Conservation (phyloP, 2,329 filamentous ascomycete genomes). For the Cladosporium sp. region DNA sequence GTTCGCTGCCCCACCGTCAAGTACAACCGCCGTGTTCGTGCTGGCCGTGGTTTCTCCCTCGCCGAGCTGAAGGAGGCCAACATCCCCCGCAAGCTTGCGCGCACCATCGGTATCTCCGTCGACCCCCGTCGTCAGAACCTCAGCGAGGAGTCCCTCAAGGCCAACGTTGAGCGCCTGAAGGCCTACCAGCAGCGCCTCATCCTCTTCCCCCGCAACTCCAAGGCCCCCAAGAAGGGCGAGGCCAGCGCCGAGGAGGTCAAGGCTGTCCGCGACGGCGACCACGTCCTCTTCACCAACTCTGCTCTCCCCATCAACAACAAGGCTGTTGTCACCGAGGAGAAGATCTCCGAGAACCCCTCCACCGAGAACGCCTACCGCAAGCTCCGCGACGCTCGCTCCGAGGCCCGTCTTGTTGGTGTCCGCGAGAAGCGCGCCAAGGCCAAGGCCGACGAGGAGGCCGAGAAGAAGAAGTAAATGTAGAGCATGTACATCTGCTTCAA, state of each 20-base stretch:
- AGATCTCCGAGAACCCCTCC: constrained; percentile 66
- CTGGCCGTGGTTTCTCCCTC: constrained; percentile 96
- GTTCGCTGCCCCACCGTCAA: constrained; percentile 97
- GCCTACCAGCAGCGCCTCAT: constrained; percentile 96
- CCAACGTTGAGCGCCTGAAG: constrained; percentile 97
- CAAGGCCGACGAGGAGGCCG: constrained; percentile 76
- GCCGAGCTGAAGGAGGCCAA: constrained; percentile 98
- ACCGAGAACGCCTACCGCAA: constrained; percentile 85
- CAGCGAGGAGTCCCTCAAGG: constrained; percentile 88
- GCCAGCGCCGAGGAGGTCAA: constrained; percentile 80
- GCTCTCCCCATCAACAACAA: constrained; percentile 73
- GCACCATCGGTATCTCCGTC: constrained; percentile 95
- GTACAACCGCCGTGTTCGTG: constrained; percentile 95
- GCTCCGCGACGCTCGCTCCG: constrained; percentile 80
- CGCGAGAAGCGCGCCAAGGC: constrained; percentile 93
- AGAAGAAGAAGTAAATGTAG: constrained; percentile 73
- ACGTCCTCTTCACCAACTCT: constrained; percentile 41
- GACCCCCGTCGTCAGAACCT: constrained; percentile 97
- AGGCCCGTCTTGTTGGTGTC: constrained; percentile 76
- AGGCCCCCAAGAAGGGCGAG: constrained; percentile 92
- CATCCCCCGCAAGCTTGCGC: constrained; percentile 89
- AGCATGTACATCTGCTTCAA: constrained; percentile 11
- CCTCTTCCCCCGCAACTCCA: constrained; percentile 93
- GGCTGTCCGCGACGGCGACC: constrained; percentile 60
- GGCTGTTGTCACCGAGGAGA: constrained; percentile 75